These are phyloP conservation scores for Chondrostereum purpureum DNA, from an alignment of 1,284 basidiomycete genomes.

Conservation along the genomic window DNA sequence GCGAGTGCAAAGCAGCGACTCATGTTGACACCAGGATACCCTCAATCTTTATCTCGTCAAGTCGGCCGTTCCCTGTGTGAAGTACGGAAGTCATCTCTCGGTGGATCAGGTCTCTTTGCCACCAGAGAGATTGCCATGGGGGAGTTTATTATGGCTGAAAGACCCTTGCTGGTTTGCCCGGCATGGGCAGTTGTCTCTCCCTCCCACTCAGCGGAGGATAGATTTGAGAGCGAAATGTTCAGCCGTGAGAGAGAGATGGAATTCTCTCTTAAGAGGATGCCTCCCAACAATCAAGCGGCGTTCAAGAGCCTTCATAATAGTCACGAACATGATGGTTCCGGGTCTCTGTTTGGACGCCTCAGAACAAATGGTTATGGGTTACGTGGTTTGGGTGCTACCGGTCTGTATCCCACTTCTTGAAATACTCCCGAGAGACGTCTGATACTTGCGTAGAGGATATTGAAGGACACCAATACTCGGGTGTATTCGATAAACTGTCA, in stretches of 20 bases:
- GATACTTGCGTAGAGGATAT: not conserved
- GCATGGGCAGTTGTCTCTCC: not conserved
- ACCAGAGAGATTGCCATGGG: conserved; percentile 16
- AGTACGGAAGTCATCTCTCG: too few relatives aligned
- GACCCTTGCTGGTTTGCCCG: conserved; percentile 8
- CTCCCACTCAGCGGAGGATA: conserved; percentile 3
- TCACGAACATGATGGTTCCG: conserved; percentile 11
- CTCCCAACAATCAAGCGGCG: conserved; percentile 8
- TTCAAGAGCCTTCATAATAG: conserved; percentile 13
- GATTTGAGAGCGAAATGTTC: not conserved
- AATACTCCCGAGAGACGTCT: not conserved
- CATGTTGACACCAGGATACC: conserved; percentile 13
- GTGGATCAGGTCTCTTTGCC: conserved; percentile 17
- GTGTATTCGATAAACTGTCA: conserved; percentile 8
- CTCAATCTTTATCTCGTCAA: conserved; percentile 10
- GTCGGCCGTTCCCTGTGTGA: not conserved
- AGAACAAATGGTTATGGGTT: conserved; percentile 13
- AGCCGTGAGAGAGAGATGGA: conserved; percentile 2
- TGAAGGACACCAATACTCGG: not conserved
- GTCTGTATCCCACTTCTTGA: not conserved
- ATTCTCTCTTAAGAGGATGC: conserved; percentile 8
- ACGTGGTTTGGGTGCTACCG: not conserved
- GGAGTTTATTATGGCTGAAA: conserved; percentile 15
- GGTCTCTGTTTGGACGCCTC: conserved; percentile 7
- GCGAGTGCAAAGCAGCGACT: conserved; percentile 10